Evolutionary conservation across 192 early-diverging fungal species (phyloP), one percentile per base, ranked within the genome.

Genomic region (Chytriomyces sp.): DNA sequence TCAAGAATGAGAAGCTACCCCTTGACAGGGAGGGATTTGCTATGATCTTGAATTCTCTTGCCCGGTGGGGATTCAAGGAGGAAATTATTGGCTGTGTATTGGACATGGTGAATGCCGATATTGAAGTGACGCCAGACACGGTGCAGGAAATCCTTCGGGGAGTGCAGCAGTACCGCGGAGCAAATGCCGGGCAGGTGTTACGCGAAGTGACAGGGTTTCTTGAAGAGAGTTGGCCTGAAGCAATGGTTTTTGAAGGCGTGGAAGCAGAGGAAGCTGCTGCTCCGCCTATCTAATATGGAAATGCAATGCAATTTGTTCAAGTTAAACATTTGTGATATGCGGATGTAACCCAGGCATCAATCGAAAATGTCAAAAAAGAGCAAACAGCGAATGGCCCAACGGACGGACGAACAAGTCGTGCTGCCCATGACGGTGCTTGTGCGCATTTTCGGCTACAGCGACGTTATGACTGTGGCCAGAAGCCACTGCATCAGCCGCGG

Each of bases 101-200:
- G n/a, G 81, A 82, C 67, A 76, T 82, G 77, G 59, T 75, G 7
- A 69, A 79, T 45, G 68, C 45, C 13, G 81, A 74, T 6, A 11
- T 23, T 8, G 18, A 5, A 13, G 13, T 76, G 23, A 53, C 78
- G 6, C 35, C 48, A 8, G 65, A 18, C 23, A 47, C 48, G 9
- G 76, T 69, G 35, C 11, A 11, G 50, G 24, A 43, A 28, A 61
- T 67, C 20, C 20, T 26, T 28, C 16, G 28, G 7, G 46, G 45
- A 13, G 45, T 77, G 50, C 46, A 68, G 65, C 5, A 9, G 47
- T 47, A 49, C 43, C 43, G n/a, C 28, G 67, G 60, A 10, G 7
- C 18, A 13, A 44, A 61, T 46, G 67, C 76, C 3, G 46, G 20
- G 47, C 26, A 20, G 20, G 45, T 26, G 18, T 9, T 62, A 44